These are phyloP conservation scores for Ganoderma lingzhi DNA, from an alignment of 1,284 basidiomycete species.

Conservation along the genomic window DNA sequence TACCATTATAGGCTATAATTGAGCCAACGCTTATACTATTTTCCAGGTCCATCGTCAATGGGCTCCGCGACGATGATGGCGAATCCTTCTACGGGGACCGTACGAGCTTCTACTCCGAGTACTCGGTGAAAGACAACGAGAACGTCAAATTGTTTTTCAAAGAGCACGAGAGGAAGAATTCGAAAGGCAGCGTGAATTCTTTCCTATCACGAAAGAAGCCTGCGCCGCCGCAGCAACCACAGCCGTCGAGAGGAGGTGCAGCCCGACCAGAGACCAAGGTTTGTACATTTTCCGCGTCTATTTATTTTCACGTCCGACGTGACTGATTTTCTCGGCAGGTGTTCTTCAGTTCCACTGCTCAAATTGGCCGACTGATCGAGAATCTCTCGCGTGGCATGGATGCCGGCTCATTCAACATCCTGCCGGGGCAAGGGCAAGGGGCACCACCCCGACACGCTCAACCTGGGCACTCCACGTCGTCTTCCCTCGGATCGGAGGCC, in stretches of 20 bases:
- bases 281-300: conserved; percentile 33
- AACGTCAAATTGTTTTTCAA: conserved; percentile 75
- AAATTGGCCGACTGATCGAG: conserved; percentile 84
- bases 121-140: conserved; percentile 66
- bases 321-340: conserved; percentile 55
- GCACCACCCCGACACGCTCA: conserved; percentile 36
- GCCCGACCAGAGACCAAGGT: conserved; percentile 84
- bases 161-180: conserved; percentile 71
- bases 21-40: conserved; percentile 23
- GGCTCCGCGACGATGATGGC: conserved; percentile 78
- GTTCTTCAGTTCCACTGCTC: conserved; percentile 78
- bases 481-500: conserved; percentile 67
- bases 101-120: conserved; percentile 77
- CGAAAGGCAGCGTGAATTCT: conserved; percentile 71
- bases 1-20: conserved; percentile 6
- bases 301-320: conserved; percentile 13
- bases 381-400: conserved; percentile 80
- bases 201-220: conserved; percentile 66
- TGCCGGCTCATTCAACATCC: conserved; percentile 81
- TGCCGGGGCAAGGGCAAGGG: conserved; percentile 44
- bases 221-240: conserved; percentile 28
- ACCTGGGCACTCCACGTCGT: conserved; percentile 60
- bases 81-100: conserved; percentile 73
- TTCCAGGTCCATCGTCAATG: conserved; percentile 83
- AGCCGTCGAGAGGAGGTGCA: conserved; percentile 52